Conservation (phyloP, 2,329 filamentous ascomycete genomes). For the Ophiostoma triangulosporum region DNA sequence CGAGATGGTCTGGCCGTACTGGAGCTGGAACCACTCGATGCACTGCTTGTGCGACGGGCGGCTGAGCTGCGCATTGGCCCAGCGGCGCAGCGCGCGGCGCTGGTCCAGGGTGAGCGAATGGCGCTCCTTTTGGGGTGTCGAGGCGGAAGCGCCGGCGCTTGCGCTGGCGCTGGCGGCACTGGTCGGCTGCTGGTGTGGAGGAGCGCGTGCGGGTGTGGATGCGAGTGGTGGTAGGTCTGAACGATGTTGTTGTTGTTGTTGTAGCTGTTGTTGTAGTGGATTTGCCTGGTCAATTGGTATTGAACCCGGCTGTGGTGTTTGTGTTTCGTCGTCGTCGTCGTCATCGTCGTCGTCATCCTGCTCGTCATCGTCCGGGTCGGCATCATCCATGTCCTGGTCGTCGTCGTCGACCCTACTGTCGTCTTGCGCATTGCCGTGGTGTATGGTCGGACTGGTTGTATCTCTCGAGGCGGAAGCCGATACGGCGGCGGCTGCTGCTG, state of each 20-base stretch:
- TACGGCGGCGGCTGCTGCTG: slow-evolving; percentile 3
- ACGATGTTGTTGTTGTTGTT: neutral
- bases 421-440: neutral
- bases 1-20: slow-evolving; percentile 47
- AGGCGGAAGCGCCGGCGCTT: neutral
- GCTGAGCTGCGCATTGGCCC: slow-evolving; percentile 42
- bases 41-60: slow-evolving; percentile 47
- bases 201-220: neutral
- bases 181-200: neutral
- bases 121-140: slow-evolving; percentile 31
- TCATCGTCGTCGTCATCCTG: neutral
- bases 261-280: neutral
- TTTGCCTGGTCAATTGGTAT: neutral
- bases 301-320: neutral
- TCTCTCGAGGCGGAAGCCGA: slow-evolving; percentile 2
- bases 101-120: slow-evolving; percentile 50
- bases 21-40: slow-evolving; percentile 47
- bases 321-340: neutral
- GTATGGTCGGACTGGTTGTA: neutral
- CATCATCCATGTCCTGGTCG: slow-evolving; percentile 2
- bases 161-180: neutral
- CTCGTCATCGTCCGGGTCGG: neutral
- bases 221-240: neutral
- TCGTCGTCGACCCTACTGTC: neutral
- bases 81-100: slow-evolving; percentile 44